Base-by-base conservation (phyloP, 106 monocot species). In the Hemerocallis citrina region DNA sequence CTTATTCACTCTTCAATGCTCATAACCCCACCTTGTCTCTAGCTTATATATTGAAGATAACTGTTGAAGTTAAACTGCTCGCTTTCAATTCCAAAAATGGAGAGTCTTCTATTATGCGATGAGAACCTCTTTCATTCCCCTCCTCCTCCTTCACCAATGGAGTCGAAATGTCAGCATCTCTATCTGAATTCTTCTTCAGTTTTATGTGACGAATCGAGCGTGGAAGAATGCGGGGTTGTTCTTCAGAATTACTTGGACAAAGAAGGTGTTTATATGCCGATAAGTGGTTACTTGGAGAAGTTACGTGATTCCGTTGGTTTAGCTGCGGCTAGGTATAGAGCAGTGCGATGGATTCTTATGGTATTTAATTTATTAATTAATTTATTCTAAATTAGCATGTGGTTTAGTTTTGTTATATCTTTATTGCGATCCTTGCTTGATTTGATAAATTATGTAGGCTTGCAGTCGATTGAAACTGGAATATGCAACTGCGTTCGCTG, bases 311-410 rank as follows among this genome's bases (percentile, higher is more conserved):
- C 45, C 2, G 0, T 58, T 0, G 37, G 45, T 24, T 25, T 86
- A 19, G 37, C 70, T 2, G 29, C 0, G 5, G 66, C 82, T 4
- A 75, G 89, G 58, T 44, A 49, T 48, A 78, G 51, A 46, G 77
- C 81, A 29, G 38, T 84, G 2, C 29, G 54, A 6, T 87, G 84
- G 70, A 76, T 92, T 34, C 17, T 92, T 45, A 11, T 55, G 72
- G 92, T 88, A 76, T 19, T 34, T 21, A 34, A 1, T 6, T 20
- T 1, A 34, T 55, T 33, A 16, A 9, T 16, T 5, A 21, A 6
- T 57, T 31, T 36, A 21, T 20, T n/a, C 8, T 5, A n/a, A 12
- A 7, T 19, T 0, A 2, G 1, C 10, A 35, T 21, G n/a, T 21
- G 55, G 11, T 38, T 38, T 5, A 38, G 11, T 6, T 6, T 38